Evolutionary conservation across 495 filamentous ascomycete genomes (phyloP), one percentile per base, ranked within the genome.

Genomic region (Opeltia flavorubescens): DNA sequence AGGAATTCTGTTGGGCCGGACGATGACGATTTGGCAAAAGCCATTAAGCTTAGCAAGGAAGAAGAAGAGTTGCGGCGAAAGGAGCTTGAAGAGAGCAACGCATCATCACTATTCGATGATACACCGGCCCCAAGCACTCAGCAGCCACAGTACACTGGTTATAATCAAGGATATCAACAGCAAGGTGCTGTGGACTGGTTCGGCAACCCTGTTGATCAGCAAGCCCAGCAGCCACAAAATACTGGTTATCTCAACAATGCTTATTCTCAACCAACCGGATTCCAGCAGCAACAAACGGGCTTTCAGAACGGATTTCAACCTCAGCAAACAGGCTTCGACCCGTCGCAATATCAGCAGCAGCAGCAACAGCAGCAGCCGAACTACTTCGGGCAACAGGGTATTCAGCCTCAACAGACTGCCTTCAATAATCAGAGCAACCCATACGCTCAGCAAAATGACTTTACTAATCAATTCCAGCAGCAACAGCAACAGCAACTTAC

Each of bases 131-230:
- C 75, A 50, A 70, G 66, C 25, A 59, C 62, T 12, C 62, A 72
- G 26, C 78, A 78, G 49, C 74, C 84, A 38, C 87, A 94, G 66
- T 77, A 77, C 25, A 94, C 88, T 6, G 83, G 84, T 3, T 87
- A 82, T 67, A 95, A 95, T 62, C 89, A 94, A 64, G 87, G 89
- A 33, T 99, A 96, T 58, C 86, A 95, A 65, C 93, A 99, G 63
- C 89, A 94, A 56, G 77, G 77, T 47, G 84, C 85, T 7, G 93
- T 99, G 24, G 93, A 99, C 62, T 95, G 89, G 78, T 88, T 86
- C 49, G 93, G 89, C 23, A 99, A 99, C 64, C 86, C 86, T 13
- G 80, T 95, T 49, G 77, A 83, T 15, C 77, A 77, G 60, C 70
- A 59, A 51, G 73, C 77, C 54, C 80, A 85, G 56, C 74, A 80